These are phyloP conservation scores for Dactylonectria macrodidyma DNA, from an alignment of 2,329 filamentous ascomycete species.

Conservation along the genomic window DNA sequence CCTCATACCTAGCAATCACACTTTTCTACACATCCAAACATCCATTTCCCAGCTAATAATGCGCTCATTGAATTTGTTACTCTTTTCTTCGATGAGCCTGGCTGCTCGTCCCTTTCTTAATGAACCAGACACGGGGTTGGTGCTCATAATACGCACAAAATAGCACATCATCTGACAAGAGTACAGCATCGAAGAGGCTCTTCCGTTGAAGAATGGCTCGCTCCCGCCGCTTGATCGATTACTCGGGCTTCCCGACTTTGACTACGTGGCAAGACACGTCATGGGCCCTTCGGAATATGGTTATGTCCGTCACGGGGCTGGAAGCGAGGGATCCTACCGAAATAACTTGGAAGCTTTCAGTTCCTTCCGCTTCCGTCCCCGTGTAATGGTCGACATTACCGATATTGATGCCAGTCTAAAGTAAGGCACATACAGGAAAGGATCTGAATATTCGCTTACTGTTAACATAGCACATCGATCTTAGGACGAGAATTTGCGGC, in stretches of 20 bases:
- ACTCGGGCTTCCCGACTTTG: conserved; percentile 65
- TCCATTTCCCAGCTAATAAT: too few species aligned
- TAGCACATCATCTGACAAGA: not conserved
- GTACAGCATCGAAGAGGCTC: conserved; percentile 43
- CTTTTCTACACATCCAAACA: too few species aligned
- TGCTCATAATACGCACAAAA: not conserved
- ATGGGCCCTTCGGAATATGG: conserved; percentile 62
- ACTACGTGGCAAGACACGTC: conserved; percentile 63
- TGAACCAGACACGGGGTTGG: conserved; percentile 60
- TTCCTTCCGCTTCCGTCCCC: conserved; percentile 61
- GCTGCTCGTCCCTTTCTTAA: conserved; percentile 59
- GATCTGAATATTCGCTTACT: not conserved
- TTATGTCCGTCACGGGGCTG: conserved; percentile 60
- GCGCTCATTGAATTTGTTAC: too few species aligned
- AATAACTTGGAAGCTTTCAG: conserved; percentile 68
- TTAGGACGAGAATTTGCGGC: conserved; percentile 65
- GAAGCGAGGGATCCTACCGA: conserved; percentile 67
- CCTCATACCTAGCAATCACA: too few species aligned
- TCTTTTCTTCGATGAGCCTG: conserved; percentile 17
- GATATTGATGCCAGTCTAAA: conserved; percentile 53
- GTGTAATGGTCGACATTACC: conserved; percentile 62
- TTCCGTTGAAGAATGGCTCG: conserved; percentile 44
- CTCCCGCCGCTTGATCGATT: conserved; percentile 60
- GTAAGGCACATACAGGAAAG: conserved; percentile 1
- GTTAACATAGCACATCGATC: conserved; percentile 54